Base-by-base conservation (phyloP, 495 filamentous ascomycete species). In the Oidiodendron maius region DNA sequence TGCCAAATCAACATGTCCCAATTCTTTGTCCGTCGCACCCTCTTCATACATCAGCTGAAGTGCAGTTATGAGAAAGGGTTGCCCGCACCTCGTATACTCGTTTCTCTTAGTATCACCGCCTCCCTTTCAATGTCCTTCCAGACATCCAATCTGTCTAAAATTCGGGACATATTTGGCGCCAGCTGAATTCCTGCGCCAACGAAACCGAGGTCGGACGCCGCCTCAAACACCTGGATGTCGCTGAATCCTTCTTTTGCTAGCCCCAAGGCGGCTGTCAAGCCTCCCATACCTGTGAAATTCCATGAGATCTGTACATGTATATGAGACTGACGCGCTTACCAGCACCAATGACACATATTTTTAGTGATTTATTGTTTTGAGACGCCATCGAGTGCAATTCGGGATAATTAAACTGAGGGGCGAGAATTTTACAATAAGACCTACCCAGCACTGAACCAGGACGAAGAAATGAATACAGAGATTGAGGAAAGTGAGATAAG, bases 231-330 rank as follows among this genome's bases (percentile, higher is more conserved):
- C 43, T 83, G 71, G 59, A 90, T 80, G 38, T 82, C 62, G 57
- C 74, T 77, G 64, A 87, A 88, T n/a, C 86, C 86, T 59, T 77
- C 74, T 60, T 82, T 78, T 3, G 84, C 84, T 34, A 89, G 72
- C 16, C 83, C 80, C 17, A 90, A 73, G 35, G 86, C 86, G 41
- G 64, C 74, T 37, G 83, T 79, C 35, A 89, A 67, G 21, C 85
- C 85, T 20, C 84, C 85, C 84, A 89, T 89, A 47, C 85, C 84
- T 83, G n/a, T n/a, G n/a, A n/a, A n/a, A n/a, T n/a, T n/a, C n/a
- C n/a, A n/a, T n/a, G n/a, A n/a, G n/a, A n/a, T n/a, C n/a, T n/a
- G n/a, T n/a, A n/a, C n/a, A n/a, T n/a, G n/a, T n/a, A n/a, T n/a
- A n/a, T n/a, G n/a, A n/a, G n/a, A n/a, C n/a, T n/a, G n/a, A n/a